Evolutionary conservation across 1,284 basidiomycete genomes (phyloP).

Genomic region (Ganoderma leucocontextum): DNA sequence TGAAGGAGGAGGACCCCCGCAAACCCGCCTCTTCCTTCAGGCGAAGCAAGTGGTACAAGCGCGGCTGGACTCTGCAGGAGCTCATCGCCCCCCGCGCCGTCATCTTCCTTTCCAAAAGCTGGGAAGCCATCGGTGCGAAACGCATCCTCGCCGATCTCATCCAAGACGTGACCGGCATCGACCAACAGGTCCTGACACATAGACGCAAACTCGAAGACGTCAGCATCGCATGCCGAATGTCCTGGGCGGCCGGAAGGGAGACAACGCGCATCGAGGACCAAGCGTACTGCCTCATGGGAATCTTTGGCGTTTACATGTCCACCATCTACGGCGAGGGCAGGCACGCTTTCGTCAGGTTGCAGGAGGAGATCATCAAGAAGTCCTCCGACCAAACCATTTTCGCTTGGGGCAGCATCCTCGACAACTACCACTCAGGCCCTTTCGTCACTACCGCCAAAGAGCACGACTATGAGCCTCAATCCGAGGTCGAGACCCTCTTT

Average conservation of each 20-base stretch:
- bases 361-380: slow-evolving; percentile 29
- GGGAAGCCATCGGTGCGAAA: slow-evolving; percentile 25
- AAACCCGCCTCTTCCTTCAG: slow-evolving; percentile 19
- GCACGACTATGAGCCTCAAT: slow-evolving; percentile 25
- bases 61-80: slow-evolving; percentile 32
- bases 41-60: slow-evolving; percentile 24
- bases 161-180: slow-evolving; percentile 27
- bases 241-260: slow-evolving; percentile 27
- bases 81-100: slow-evolving; percentile 28
- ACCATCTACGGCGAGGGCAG: slow-evolving; percentile 30
- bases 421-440: slow-evolving; percentile 15
- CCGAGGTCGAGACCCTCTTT: slow-evolving; percentile 22
- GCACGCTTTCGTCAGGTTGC: slow-evolving; percentile 27
- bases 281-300: slow-evolving; percentile 32
- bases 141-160: slow-evolving; percentile 23
- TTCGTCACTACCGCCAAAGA: slow-evolving; percentile 21
- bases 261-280: slow-evolving; percentile 27
- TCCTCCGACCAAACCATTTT: slow-evolving; percentile 31
- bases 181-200: slow-evolving; percentile 26
- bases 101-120: slow-evolving; percentile 28
- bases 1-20: slow-evolving; percentile 16
- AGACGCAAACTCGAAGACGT: slow-evolving; percentile 22
- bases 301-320: slow-evolving; percentile 30
- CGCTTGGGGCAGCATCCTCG: slow-evolving; percentile 25
- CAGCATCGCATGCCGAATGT: slow-evolving; percentile 31